phyloP scores from a whole-genome alignment of 2,329 filamentous ascomycete species.

The Sporothrix euskadiensis region DNA sequence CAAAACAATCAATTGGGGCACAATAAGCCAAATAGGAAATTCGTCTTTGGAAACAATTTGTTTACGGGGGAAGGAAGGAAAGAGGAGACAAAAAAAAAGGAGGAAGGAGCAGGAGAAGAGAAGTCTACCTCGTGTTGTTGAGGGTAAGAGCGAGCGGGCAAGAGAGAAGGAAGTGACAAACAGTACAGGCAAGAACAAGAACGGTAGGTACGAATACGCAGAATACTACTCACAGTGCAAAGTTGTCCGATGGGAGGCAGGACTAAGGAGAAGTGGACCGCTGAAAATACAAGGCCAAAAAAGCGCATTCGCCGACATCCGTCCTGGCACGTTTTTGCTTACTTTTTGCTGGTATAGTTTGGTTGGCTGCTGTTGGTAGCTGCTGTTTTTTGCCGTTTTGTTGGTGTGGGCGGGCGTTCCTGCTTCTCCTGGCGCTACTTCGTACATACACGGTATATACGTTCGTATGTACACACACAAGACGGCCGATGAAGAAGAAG shows the following conservation, averaged over 20 bases:
- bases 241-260: constrained; percentile 2
- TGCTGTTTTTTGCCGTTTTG: neutral
- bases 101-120: neutral
- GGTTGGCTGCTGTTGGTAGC: neutral
- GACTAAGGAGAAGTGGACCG: neutral
- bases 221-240: constrained; percentile 3
- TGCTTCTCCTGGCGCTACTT: constrained; percentile 5
- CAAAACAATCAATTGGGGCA: neutral
- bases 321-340: constrained; percentile 6
- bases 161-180: neutral
- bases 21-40: neutral
- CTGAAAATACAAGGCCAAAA: neutral
- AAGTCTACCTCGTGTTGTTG: neutral
- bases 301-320: constrained; percentile 12
- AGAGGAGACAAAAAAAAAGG: neutral
- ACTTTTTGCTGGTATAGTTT: neutral
- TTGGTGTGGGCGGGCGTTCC: constrained; percentile 10
- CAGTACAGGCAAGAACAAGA: neutral
- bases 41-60: neutral
- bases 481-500: neutral
- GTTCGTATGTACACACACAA: too few relatives aligned
- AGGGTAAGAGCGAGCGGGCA: neutral
- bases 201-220: constrained; percentile 1
- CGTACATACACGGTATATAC: too few relatives aligned
- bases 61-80: neutral